These are phyloP conservation scores for Cymbopogon flexuosus DNA, from an alignment of 202 grass and related monocot genomes.

Conservation along the genomic window DNA sequence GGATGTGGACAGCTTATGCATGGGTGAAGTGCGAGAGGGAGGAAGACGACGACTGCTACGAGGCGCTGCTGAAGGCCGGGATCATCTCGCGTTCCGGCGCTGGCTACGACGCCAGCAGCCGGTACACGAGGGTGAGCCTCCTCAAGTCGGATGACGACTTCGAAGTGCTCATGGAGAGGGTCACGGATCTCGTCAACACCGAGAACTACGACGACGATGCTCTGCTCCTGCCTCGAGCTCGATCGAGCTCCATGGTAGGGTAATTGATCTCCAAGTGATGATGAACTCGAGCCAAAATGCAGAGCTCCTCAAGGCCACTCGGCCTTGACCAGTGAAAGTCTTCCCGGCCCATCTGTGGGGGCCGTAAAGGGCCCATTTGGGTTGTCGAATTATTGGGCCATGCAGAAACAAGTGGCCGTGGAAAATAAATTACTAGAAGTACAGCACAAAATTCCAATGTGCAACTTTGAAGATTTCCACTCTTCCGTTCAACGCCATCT, in stretches of 20 bases:
- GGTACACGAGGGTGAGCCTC: conserved; percentile 63
- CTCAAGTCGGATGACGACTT: conserved; percentile 61
- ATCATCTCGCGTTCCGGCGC: conserved; percentile 45
- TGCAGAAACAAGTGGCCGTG: neutral
- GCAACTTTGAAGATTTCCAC: too few species aligned
- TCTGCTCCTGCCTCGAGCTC: neutral
- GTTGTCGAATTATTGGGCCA: neutral
- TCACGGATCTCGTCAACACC: conserved; percentile 45
- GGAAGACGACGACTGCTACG: conserved; percentile 52
- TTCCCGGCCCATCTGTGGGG: too few species aligned
- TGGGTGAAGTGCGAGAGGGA: conserved; percentile 75
- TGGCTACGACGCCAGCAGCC: neutral
- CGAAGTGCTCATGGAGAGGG: conserved; percentile 48
- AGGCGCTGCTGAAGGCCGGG: conserved; percentile 40
- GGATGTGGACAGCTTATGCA: conserved; percentile 44
- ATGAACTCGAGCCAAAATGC: too few species aligned
- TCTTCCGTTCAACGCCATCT: too few species aligned
- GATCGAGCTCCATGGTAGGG: too few species aligned
- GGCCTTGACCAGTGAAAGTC: neutral
- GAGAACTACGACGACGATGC: neutral
- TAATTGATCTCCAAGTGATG: too few species aligned
- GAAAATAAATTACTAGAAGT: neutral
- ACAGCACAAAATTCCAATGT: too few species aligned
- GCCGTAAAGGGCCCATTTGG: too few species aligned
- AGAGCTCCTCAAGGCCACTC: neutral